A percentile compares a stretch with the other conserved stretches of the same genome.
These are phyloP conservation scores for Mycena maculata DNA, from an alignment of 768 basidiomycete species.

Conservation along the genomic window DNA sequence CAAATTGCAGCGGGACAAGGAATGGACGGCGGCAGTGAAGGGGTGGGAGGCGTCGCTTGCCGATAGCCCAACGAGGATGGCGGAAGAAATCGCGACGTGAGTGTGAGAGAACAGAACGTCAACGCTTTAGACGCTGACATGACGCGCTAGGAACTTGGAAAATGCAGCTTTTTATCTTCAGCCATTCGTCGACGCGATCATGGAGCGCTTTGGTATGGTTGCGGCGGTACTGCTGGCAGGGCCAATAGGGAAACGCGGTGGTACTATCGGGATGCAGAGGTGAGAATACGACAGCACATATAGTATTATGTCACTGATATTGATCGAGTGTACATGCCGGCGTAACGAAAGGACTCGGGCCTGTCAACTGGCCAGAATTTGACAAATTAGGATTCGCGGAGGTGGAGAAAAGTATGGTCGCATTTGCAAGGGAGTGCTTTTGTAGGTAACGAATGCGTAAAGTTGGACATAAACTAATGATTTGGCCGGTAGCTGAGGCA, in stretches of 20 bases:
- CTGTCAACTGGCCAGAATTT: background rate
- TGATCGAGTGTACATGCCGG: constrained; percentile 19
- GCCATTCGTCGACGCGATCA: constrained; percentile 11
- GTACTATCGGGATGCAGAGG: background rate
- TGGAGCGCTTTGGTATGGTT: constrained; percentile 7
- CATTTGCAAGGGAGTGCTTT: constrained; percentile 8
- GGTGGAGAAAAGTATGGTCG: background rate
- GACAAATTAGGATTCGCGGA: background rate
- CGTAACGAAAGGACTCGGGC: background rate
- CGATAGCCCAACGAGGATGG: background rate
- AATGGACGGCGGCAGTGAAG: background rate
- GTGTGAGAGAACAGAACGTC: background rate
- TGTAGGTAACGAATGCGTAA: too few species aligned
- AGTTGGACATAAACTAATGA: too few species aligned
- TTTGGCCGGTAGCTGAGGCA: background rate
- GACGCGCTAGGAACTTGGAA: background rate
- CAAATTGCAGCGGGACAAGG: background rate
- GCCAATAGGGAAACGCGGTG: background rate
- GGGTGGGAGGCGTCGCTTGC: constrained; percentile 8
- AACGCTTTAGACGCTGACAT: background rate
- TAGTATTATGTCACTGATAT: background rate
- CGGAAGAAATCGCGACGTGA: constrained; percentile 10
- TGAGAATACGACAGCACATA: background rate
- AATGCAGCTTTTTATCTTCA: constrained; percentile 7
- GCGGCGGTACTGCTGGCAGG: background rate